These are phyloP conservation scores for Triangularia setosa DNA, from an alignment of 2,329 filamentous ascomycete genomes.

Conservation along the genomic window DNA sequence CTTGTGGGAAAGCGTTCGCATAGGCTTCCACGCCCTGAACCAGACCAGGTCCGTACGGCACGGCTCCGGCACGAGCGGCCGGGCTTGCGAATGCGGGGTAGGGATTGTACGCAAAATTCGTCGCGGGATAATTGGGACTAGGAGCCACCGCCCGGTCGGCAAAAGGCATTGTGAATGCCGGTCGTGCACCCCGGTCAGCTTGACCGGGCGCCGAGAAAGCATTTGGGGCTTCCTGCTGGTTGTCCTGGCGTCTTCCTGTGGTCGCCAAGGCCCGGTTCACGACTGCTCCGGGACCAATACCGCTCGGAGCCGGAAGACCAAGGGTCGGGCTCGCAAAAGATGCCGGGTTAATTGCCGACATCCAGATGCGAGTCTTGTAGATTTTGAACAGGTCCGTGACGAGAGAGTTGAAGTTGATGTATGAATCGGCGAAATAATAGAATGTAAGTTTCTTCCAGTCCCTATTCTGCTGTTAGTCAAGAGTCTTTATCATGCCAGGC, in stretches of 20 bases:
- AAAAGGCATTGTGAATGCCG: constrained; percentile 40
- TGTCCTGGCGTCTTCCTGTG: constrained; percentile 48
- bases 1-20: constrained; percentile 37
- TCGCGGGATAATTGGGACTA: constrained; percentile 37
- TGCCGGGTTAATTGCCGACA: constrained; percentile 97
- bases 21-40: constrained; percentile 42
- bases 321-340: constrained; percentile 81
- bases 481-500: background rate
- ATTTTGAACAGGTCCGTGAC: constrained; percentile 98
- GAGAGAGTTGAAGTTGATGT: constrained; percentile 98
- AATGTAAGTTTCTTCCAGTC: constrained; percentile 99
- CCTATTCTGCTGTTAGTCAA: constrained; percentile 47
- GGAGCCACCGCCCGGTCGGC: constrained; percentile 40
- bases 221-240: constrained; percentile 39
- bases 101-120: constrained; percentile 39
- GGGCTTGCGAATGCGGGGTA: constrained; percentile 46
- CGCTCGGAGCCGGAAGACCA: constrained; percentile 65
- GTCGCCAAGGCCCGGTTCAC: constrained; percentile 46
- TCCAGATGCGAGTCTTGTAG: constrained; percentile 99
- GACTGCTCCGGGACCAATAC: constrained; percentile 63
- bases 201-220: constrained; percentile 37
- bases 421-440: constrained; percentile 96
- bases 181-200: constrained; percentile 41
- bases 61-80: constrained; percentile 29
- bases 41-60: constrained; percentile 39